phyloP scores from a whole-genome alignment of 768 basidiomycete genomes.

The Trametes cingulata region DNA sequence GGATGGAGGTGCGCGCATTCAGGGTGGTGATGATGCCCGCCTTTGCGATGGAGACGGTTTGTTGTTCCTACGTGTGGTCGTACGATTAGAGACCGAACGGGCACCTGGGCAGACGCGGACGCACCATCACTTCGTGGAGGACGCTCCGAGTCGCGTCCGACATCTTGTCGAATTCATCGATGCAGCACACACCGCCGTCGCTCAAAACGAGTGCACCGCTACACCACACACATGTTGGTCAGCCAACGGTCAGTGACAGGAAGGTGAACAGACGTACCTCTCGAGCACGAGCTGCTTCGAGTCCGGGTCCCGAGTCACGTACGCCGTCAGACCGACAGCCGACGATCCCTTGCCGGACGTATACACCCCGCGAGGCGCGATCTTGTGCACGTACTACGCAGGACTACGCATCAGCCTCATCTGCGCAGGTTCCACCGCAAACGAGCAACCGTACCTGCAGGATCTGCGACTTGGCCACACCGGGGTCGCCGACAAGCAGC shows the following conservation, averaged over 20 bases:
- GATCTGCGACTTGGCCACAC: slow-evolving; percentile 95
- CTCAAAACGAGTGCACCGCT: slow-evolving; percentile 93
- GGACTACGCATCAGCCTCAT: slow-evolving; percentile 5
- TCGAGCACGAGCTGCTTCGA: slow-evolving; percentile 97
- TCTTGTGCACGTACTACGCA: slow-evolving; percentile 93
- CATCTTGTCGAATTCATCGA: slow-evolving; percentile 99
- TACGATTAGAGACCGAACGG: background rate
- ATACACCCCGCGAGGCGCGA: slow-evolving; percentile 96
- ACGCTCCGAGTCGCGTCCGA: slow-evolving; percentile 96
- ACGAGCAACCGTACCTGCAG: slow-evolving; percentile 54
- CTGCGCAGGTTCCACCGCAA: background rate
- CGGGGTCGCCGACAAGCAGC: slow-evolving; percentile 94
- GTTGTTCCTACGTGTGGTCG: slow-evolving; percentile 78
- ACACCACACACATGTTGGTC: background rate
- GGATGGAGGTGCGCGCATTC: slow-evolving; percentile 96
- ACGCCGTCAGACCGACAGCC: slow-evolving; percentile 97
- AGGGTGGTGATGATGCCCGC: slow-evolving; percentile 98
- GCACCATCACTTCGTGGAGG: slow-evolving; percentile 97
- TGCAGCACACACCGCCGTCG: slow-evolving; percentile 97
- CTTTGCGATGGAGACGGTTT: slow-evolving; percentile 98
- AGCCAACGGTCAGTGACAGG: no score
- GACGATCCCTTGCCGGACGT: slow-evolving; percentile 98
- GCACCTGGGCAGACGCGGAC: slow-evolving; percentile 16
- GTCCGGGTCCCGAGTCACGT: slow-evolving; percentile 97
- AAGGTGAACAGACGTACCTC: slow-evolving; percentile 50